Base-by-base conservation (phyloP, 495 filamentous ascomycete species). In the Penicillium antarcticum region DNA sequence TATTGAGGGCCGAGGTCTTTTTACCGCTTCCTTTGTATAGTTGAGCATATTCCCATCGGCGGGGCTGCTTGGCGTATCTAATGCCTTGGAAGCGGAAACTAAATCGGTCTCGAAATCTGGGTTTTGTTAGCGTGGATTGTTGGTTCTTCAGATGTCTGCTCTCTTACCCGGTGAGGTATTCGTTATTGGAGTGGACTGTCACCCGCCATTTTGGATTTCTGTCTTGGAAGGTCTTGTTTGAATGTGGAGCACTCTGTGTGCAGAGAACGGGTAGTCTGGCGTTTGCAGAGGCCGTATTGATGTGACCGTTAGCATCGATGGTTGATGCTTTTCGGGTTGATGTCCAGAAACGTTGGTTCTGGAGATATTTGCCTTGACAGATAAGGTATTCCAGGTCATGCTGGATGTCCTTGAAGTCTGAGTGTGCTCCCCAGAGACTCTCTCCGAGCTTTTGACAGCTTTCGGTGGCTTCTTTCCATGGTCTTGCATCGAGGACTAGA, bases 71-170 rank as follows among this genome's bases (percentile, higher is more conserved):
- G 31, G 60, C 62, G 19, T 63, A 65, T n/a, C 62, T 47, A 8
- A 65, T 47, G 0, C 62, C 62, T 11, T 55, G 42, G 16, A 65
- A 65, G 18, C 60, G 53, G 33, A 65, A 65, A 26, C 44, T 56
- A 16, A 56, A 38, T 14, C 58, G 56, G 48, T 65, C 62, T 11
- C 62, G 62, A 34, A 63, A 63, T 7, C 62, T 63, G 18, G 13
- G 6, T 9, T 32, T 4, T 33, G 37, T 56, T 33, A 52, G 43
- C 4, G 19, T 3, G 3, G 5, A 3, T 32, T 11, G 16, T 8
- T 1, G 13, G 1, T 4, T 10, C 13, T 23, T n/a, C 9, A 4
- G 3, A 24, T 6, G n/a, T 12, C 6, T 4, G 11, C 5, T 11
- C 10, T 12, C 51, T 17, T 54, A 62, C 60, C 60, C 56, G 19